phyloP scores from a whole-genome alignment of 257 asterid species.

The Solanum megistacrolobum region DNA sequence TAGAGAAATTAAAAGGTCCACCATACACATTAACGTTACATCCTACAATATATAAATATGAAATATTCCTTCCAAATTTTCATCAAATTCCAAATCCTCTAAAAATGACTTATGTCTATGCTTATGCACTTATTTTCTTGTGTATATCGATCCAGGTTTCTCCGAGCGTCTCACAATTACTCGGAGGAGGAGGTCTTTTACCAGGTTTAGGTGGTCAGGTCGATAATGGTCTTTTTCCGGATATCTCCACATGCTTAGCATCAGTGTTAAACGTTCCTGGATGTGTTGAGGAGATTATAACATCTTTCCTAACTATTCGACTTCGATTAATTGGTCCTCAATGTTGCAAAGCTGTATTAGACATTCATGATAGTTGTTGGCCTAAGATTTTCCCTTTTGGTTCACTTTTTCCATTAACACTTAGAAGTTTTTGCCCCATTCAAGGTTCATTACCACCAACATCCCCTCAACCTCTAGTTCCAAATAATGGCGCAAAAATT shows the following conservation, averaged over 20 bases:
- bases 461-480: not conserved
- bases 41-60: not conserved
- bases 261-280: conserved; percentile 6
- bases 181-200: not conserved
- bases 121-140: not conserved
- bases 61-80: not conserved
- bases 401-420: conserved; percentile 3
- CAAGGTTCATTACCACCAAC: not conserved
- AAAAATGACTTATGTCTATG: not conserved
- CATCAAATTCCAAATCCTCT: not conserved
- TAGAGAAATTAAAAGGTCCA: not conserved
- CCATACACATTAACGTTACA: not conserved
- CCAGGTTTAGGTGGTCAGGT: not conserved
- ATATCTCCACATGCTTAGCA: conserved; percentile 5
- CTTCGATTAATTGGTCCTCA: conserved; percentile 8
- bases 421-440: conserved; percentile 1
- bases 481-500: not conserved
- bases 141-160: not conserved
- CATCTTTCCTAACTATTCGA: conserved; percentile 5
- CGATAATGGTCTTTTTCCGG: not conserved
- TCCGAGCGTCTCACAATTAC: not conserved
- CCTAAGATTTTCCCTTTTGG: conserved; percentile 7
- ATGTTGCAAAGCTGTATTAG: conserved; percentile 12
- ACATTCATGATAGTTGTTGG: conserved; percentile 19
- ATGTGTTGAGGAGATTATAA: conserved; percentile 9